Conservation (phyloP, 768 basidiomycete genomes). For the Omphalotus guepiniiformis region DNA sequence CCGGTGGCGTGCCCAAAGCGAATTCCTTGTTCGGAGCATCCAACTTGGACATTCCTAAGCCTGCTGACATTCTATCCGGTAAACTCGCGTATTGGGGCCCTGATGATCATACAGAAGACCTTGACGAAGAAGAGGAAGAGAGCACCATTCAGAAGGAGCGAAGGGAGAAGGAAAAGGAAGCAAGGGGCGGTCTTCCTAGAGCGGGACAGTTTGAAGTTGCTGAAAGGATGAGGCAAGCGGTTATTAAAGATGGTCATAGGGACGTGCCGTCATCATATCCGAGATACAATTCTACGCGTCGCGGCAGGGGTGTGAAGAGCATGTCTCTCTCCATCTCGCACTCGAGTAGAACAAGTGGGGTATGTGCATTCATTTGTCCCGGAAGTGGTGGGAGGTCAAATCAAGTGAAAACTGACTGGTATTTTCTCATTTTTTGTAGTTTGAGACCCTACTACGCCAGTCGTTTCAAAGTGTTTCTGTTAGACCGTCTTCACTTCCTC, state of each 20-base stretch:
- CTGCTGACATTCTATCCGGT: slow-evolving; percentile 67
- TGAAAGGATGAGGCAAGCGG: slow-evolving; percentile 32
- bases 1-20: slow-evolving; percentile 25
- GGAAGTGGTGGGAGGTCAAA: neutral
- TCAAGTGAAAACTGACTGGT: neutral
- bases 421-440: neutral
- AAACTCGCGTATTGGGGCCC: slow-evolving; percentile 42
- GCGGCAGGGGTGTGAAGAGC: slow-evolving; percentile 2
- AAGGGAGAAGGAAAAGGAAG: slow-evolving; percentile 25
- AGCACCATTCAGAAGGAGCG: slow-evolving; percentile 15
- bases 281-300: slow-evolving; percentile 1
- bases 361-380: neutral
- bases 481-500: slow-evolving; percentile 8
- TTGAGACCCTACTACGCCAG: neutral
- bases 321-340: neutral
- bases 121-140: slow-evolving; percentile 23
- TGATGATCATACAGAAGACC: slow-evolving; percentile 35
- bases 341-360: neutral
- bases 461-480: neutral
- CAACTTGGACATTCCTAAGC: slow-evolving; percentile 46
- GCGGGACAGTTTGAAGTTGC: slow-evolving; percentile 36
- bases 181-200: slow-evolving; percentile 8
- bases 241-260: slow-evolving; percentile 42
- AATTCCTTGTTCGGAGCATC: slow-evolving; percentile 28
- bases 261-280: slow-evolving; percentile 52